Evolutionary conservation across 2,329 filamentous ascomycete species (phyloP), one percentile per base, ranked within the genome.

Genomic region (Pyricularia pennisetigena): DNA sequence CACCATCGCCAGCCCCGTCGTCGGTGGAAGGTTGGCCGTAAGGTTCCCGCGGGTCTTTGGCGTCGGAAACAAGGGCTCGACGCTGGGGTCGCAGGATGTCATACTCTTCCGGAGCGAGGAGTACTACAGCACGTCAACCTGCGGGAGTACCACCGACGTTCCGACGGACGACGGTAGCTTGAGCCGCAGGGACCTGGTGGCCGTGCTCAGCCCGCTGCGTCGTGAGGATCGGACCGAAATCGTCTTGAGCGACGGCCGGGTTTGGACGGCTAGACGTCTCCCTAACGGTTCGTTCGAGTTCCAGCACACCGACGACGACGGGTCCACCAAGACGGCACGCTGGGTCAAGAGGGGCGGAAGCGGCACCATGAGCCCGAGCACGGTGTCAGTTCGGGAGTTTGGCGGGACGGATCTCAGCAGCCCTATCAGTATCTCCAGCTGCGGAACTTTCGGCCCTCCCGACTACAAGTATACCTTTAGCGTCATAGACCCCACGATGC

Each of bases 391-490:
- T 32, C n/a, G 63, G 12, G 54, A 75, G 68, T 72, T 74, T 24
- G 59, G 62, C 10, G 72, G 73, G 16, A 71, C 73, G 20, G 63
- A 32, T 14, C 73, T 72, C 9, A 71, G 70, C 80, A 72, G 70
- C 80, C 78, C 68, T 79, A 76, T 65, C 72, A 76, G 35, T 79
- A 79, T 35, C 70, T 75, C 23, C 71, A 72, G 29, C 68, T 26
- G 71, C 20, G 70, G 71, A 7, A 70, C 76, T 3, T 70, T 75
- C 3, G 72, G 73, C 0, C 71, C 77, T 2, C 70, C 74, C 1
- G 85, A 86, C 64, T 80, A 78, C 69, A 88, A 86, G 74, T 94
- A 89, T 79, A 92, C 87, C 9, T 94, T 94, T 75, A 93, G 90
- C 78, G 86, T 92, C 70, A 88, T 94, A 73, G 86, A 90, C 72